Percentiles rank a stretch among this genome's conserved stretches.
These are phyloP conservation scores for Pholiota conissans DNA, from an alignment of 768 basidiomycete genomes.

Conservation along the genomic window DNA sequence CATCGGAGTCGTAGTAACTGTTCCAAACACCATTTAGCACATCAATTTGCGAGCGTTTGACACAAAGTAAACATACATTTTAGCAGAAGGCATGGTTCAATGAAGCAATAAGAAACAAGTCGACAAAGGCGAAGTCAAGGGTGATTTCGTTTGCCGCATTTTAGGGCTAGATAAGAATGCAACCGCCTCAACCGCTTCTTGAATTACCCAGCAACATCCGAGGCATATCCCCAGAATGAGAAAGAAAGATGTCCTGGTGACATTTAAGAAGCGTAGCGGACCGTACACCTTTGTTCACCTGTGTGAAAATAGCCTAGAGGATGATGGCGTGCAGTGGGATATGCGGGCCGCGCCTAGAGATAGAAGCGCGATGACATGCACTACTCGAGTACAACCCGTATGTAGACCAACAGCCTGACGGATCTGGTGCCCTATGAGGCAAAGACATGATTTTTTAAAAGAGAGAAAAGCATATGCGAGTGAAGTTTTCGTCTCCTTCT, in stretches of 20 bases:
- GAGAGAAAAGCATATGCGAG: neutral
- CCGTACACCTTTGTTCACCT: neutral
- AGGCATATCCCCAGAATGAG: neutral
- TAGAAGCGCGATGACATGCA: neutral
- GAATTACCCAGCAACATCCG: neutral
- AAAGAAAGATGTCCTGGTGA: constrained; percentile 17
- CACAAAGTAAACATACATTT: constrained; percentile 43
- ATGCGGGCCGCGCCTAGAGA: neutral
- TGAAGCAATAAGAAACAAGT: neutral
- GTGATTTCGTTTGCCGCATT: neutral
- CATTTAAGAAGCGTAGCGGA: constrained; percentile 6
- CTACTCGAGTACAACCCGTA: neutral
- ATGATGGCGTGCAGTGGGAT: neutral
- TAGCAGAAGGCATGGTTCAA: constrained; percentile 41
- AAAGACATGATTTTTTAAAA: neutral
- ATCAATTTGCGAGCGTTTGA: neutral
- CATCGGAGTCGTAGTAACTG: constrained; percentile 64
- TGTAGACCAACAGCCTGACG: neutral
- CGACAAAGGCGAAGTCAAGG: neutral
- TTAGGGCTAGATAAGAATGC: neutral
- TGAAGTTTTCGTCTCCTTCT: constrained; percentile 5
- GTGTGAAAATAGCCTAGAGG: neutral
- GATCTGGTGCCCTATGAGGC: neutral
- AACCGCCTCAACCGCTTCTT: neutral
- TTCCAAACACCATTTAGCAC: neutral